These are phyloP conservation scores for Eutypa lata DNA, from an alignment of 2,329 filamentous ascomycete genomes.

Conservation along the genomic window DNA sequence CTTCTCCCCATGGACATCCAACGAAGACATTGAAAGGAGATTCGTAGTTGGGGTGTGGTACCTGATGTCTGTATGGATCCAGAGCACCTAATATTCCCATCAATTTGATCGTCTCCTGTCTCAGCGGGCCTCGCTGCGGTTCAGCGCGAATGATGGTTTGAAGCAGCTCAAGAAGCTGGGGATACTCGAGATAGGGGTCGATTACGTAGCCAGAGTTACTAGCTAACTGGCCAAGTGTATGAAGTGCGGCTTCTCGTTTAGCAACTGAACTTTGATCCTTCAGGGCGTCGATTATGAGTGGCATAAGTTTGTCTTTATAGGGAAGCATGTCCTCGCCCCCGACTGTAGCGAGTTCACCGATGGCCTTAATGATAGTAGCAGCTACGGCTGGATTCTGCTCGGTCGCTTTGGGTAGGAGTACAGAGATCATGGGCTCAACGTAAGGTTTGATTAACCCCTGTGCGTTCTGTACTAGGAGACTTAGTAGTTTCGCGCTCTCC, in stretches of 20 bases:
- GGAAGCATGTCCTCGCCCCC: slow-evolving; percentile 90
- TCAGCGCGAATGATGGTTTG: slow-evolving; percentile 94
- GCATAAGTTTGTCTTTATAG: slow-evolving; percentile 91
- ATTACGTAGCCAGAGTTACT: slow-evolving; percentile 98
- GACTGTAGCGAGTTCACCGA: slow-evolving; percentile 90
- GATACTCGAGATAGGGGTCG: slow-evolving; percentile 90
- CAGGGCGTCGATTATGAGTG: slow-evolving; percentile 86
- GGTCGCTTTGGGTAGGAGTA: slow-evolving; percentile 87
- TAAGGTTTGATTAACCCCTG: slow-evolving; percentile 93
- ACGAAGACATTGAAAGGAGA: slow-evolving; percentile 11
- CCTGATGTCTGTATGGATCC: slow-evolving; percentile 92
- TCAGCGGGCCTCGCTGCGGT: slow-evolving; percentile 73
- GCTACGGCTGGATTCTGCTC: slow-evolving; percentile 86
- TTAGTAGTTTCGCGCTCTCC: slow-evolving; percentile 90
- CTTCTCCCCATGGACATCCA: slow-evolving; percentile 8
- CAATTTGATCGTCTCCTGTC: slow-evolving; percentile 93
- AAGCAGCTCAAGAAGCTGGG: slow-evolving; percentile 85
- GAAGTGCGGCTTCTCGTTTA: slow-evolving; percentile 88
- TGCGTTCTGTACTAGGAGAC: slow-evolving; percentile 87
- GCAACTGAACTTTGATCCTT: slow-evolving; percentile 89
- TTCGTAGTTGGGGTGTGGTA: slow-evolving; percentile 27
- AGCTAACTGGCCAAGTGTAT: slow-evolving; percentile 85
- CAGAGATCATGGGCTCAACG: slow-evolving; percentile 92
- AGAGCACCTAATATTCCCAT: slow-evolving; percentile 93
- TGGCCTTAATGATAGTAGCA: slow-evolving; percentile 89